These are phyloP conservation scores for Sonneratia alba DNA, from an alignment of 345 rosid species.

Conservation along the genomic window DNA sequence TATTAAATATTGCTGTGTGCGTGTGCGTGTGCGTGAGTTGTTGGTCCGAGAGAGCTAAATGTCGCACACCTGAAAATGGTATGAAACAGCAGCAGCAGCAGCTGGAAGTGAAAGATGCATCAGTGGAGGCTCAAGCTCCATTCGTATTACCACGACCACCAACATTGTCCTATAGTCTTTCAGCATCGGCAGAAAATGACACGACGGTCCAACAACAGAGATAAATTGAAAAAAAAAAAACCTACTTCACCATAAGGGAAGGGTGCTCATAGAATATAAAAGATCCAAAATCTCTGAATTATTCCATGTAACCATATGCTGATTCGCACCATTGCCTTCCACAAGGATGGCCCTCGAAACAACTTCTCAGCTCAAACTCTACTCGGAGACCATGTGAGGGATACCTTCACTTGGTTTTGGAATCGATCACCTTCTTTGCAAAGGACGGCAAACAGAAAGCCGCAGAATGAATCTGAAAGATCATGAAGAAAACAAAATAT, in stretches of 20 bases:
- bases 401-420: constrained; percentile 27
- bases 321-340: constrained; percentile 7
- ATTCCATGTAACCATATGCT: constrained; percentile 14
- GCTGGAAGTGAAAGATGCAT: no score
- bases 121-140: no score
- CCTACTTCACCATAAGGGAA: background rate
- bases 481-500: background rate
- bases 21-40: no score
- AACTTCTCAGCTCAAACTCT: background rate
- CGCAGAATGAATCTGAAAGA: constrained; percentile 74
- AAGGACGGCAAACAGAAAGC: constrained; percentile 92
- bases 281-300: constrained; percentile 4
- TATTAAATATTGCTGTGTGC: no score
- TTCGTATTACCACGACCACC: no score
- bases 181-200: background rate
- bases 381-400: constrained; percentile 8
- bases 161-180: background rate
- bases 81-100: no score
- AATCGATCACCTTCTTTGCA: constrained; percentile 78
- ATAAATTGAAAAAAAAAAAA: background rate
- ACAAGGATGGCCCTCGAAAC: background rate
- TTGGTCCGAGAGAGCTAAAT: no score
- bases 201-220: background rate
- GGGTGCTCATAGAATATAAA: background rate
- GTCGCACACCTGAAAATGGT: no score